phyloP scores from a whole-genome alignment of 2,329 filamentous ascomycete genomes.

The Ascochyta clinopodiicola region DNA sequence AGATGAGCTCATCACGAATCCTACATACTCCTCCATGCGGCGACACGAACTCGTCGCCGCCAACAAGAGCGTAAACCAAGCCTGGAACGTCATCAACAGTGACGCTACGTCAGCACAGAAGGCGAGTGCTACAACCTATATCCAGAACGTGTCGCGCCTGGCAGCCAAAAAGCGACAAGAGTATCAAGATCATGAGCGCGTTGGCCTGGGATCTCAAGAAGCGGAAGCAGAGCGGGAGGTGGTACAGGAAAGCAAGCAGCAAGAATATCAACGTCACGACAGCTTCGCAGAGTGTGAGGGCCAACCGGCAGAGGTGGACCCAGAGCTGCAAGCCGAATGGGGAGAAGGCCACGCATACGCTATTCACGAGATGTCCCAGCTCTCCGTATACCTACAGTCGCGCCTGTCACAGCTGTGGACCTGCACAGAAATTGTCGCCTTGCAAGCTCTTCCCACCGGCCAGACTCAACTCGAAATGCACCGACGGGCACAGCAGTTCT shows the following conservation, averaged over 20 bases:
- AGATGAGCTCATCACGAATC: neutral
- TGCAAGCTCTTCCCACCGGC: neutral
- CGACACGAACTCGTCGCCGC: neutral
- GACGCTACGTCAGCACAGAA: constrained; percentile 1
- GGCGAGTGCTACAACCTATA: neutral
- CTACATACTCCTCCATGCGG: neutral
- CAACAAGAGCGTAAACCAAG: neutral
- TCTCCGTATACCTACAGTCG: neutral
- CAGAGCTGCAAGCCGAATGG: neutral
- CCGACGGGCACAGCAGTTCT: neutral
- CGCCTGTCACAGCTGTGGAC: neutral
- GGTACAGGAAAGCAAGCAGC: neutral
- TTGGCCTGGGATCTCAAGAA: neutral
- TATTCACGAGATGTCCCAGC: neutral
- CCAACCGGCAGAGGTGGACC: neutral
- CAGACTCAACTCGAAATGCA: neutral
- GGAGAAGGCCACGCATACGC: neutral
- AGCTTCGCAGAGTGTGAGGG: neutral
- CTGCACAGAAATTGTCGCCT: neutral
- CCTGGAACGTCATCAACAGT: constrained; percentile 3
- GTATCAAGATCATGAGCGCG: neutral
- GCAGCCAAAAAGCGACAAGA: neutral
- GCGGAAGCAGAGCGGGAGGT: neutral
- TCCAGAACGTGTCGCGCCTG: neutral
- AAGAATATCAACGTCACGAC: neutral